Percentiles rank a stretch among this genome's conserved stretches.
Conservation (phyloP, 441 rosid genomes). For the Macaranga tanarius region DNA sequence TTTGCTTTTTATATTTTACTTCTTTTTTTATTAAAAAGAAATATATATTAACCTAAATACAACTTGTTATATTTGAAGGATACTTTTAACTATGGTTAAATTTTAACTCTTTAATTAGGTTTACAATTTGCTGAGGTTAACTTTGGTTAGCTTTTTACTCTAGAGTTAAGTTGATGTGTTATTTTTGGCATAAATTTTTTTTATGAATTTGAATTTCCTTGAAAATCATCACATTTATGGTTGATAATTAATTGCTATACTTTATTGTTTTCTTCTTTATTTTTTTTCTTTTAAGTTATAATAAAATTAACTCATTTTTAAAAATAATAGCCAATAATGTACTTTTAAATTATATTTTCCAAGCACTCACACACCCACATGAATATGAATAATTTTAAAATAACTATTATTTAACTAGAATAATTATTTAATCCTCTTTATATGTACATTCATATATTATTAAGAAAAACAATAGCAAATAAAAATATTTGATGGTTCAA, state of each 20-base stretch:
- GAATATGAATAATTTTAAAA: too few relatives aligned
- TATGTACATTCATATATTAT: too few relatives aligned
- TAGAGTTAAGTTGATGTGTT: conserved; percentile 7
- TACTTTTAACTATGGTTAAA: conserved; percentile 29
- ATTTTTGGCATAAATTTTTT: conserved; percentile 3
- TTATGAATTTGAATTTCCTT: background rate
- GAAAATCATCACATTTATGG: background rate
- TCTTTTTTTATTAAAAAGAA: background rate
- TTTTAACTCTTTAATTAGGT: conserved; percentile 32
- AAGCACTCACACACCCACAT: too few relatives aligned
- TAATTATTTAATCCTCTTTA: too few relatives aligned
- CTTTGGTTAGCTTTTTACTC: conserved; percentile 18
- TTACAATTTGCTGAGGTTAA: conserved; percentile 4
- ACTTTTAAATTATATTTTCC: too few relatives aligned
- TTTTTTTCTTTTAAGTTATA: background rate
- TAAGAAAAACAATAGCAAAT: too few relatives aligned
- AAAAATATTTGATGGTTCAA: too few relatives aligned
- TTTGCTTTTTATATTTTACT: conserved; percentile 29
- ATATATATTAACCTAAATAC: conserved; percentile 9
- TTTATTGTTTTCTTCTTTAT: background rate
- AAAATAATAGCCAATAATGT: too few relatives aligned
- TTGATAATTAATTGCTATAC: background rate
- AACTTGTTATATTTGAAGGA: conserved; percentile 13
- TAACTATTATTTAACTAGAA: too few relatives aligned
- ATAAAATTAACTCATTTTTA: background rate